Evolutionary conservation across 2,329 filamentous ascomycete genomes (phyloP).

Genomic region (Didymella lethalis): DNA sequence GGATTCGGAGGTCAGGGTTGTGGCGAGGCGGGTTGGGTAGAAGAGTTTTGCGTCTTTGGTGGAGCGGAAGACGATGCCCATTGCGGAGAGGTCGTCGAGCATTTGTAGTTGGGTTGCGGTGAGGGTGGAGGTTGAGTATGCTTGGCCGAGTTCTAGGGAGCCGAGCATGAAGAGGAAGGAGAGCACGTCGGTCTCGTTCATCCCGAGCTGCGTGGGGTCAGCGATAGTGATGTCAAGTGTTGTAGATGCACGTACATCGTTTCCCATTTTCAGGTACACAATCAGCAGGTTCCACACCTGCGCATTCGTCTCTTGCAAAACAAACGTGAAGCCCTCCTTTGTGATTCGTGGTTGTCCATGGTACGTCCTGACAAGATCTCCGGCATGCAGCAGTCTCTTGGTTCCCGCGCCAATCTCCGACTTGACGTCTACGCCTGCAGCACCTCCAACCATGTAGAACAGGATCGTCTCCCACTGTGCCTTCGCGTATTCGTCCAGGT

Average conservation of each 20-base stretch:
- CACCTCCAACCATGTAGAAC: slow-evolving; percentile 89
- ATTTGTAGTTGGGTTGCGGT: slow-evolving; percentile 84
- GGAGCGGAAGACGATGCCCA: slow-evolving; percentile 83
- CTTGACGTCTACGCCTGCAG: slow-evolving; percentile 57
- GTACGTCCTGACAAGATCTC: slow-evolving; percentile 75
- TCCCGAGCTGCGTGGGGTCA: slow-evolving; percentile 61
- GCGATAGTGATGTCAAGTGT: slow-evolving; percentile 1
- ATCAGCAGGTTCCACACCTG: slow-evolving; percentile 97
- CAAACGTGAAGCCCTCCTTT: slow-evolving; percentile 90
- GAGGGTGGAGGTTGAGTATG: slow-evolving; percentile 86
- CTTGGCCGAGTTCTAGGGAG: slow-evolving; percentile 87
- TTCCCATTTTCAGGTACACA: slow-evolving; percentile 87
- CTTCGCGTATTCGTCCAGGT: slow-evolving; percentile 84
- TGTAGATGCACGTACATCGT: slow-evolving; percentile 57
- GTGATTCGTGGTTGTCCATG: slow-evolving; percentile 75
- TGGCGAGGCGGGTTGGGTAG: slow-evolving; percentile 93
- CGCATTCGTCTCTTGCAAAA: slow-evolving; percentile 93
- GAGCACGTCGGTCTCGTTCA: slow-evolving; percentile 92
- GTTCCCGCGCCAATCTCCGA: slow-evolving; percentile 67
- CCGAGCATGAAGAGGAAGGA: slow-evolving; percentile 96
- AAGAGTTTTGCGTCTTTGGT: slow-evolving; percentile 60
- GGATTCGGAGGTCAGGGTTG: slow-evolving; percentile 84
- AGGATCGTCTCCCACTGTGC: slow-evolving; percentile 95
- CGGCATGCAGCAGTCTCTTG: slow-evolving; percentile 81
- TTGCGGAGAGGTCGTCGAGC: slow-evolving; percentile 88